Evolutionary conservation across 345 rosid species (phyloP), one percentile per base, ranked within the genome.

Genomic region (Clausena lansium): DNA sequence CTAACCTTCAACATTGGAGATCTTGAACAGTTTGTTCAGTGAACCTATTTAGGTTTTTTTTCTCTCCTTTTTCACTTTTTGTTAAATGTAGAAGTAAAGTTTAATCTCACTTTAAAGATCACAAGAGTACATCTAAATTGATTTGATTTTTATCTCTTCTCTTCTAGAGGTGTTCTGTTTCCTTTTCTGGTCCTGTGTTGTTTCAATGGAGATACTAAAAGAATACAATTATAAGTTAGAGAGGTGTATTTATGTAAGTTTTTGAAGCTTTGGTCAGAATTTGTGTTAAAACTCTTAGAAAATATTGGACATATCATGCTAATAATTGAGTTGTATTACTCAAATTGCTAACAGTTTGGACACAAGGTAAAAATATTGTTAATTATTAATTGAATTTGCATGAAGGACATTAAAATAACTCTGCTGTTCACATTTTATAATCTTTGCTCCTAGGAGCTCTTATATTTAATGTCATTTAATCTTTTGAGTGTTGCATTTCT

Each of bases 1-100:
- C 41, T 27, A 75, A 20, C 39, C 69, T 82, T 57, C 55, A 74
- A 45, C 52, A 32, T 67, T 61, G 1, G 27, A 57, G 22, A 65
- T 71, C 25, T 35, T 2, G 22, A 45, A 41, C 19, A 22, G 9
- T 25, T 66, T 78, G 58, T 6, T 67, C 70, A 20, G 30, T 35
- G 28, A 63, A n/a, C 54, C 47, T 71, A 14, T 38, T 13, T 35
- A 24, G 27, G 27, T 27, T 63, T 45, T 2, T 0, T 0, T 4
- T 0, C 9, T 52, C 14, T 33, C 7, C n/a, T 9, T 33, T 41
- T 62, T 6, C 32, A 10, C 9, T 24, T 65, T 9, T 33, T 28
- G 25, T 30, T 47, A 63, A 63, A 74, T 30, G 17, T 47, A 45
- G 38, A 45, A 50, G 15, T 45, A 9, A 70, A 32, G 9, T 50